phyloP scores from a whole-genome alignment of 2,329 filamentous ascomycete species.

The Leptographium radiaticola region DNA sequence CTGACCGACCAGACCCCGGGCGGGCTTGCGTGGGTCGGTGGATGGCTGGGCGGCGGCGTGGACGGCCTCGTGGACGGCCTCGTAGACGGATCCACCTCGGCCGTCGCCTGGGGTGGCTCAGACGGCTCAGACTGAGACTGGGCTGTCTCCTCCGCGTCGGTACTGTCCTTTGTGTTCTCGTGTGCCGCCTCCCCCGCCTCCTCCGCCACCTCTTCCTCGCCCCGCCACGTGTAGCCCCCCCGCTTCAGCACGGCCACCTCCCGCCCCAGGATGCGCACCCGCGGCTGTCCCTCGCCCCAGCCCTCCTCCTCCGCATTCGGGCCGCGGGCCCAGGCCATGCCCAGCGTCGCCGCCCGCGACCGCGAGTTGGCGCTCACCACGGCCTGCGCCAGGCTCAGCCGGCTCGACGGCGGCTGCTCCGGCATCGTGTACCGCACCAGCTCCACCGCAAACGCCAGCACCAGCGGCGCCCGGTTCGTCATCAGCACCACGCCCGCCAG shows the following conservation, averaged over 20 bases:
- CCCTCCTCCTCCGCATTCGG: conserved; percentile 58
- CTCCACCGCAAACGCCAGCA: conserved; percentile 67
- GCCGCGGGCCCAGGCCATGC: conserved; percentile 56
- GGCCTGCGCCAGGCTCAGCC: conserved; percentile 70
- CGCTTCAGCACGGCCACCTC: conserved; percentile 65
- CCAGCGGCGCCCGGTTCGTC: conserved; percentile 66
- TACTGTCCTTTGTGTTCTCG: too few species aligned
- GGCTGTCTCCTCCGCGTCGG: too few species aligned
- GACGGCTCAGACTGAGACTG: too few species aligned
- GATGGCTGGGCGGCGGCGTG: conserved; percentile 7
- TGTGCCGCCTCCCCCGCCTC: conserved; percentile 3
- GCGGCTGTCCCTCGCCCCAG: conserved; percentile 64
- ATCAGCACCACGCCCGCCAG: conserved; percentile 46
- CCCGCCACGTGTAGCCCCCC: conserved; percentile 55
- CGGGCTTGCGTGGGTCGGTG: conserved; percentile 5
- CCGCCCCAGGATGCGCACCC: conserved; percentile 57
- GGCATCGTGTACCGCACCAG: conserved; percentile 72
- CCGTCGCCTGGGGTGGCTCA: too few species aligned
- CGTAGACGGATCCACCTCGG: too few species aligned
- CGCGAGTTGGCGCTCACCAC: conserved; percentile 72
- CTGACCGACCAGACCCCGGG: conserved; percentile 34
- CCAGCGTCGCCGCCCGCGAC: conserved; percentile 62
- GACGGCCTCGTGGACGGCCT: too few species aligned
- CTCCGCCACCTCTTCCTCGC: conserved; percentile 21
- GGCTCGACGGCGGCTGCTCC: conserved; percentile 71